phyloP scores from a whole-genome alignment of 1,284 basidiomycete genomes.

The Rhodotorula sp. region DNA sequence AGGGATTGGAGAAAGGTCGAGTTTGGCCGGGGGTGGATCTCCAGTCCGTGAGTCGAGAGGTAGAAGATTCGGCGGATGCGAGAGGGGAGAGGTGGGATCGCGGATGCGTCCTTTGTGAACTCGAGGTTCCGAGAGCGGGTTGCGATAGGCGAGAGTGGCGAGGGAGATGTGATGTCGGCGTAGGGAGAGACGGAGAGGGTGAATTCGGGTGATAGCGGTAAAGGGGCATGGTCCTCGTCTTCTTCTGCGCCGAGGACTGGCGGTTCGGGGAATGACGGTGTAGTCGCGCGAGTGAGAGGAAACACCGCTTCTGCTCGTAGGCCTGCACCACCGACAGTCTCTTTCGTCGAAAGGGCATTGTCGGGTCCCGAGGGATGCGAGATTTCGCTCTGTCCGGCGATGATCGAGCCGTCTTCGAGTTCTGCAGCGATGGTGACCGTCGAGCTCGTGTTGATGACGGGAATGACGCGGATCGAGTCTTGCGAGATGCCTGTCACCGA shows the following conservation, averaged over 20 bases:
- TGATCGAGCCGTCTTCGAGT: conserved; percentile 70
- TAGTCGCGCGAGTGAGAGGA: conserved; percentile 28
- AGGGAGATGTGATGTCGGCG: not conserved
- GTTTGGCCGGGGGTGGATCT: conserved; percentile 40
- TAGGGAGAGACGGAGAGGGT: not conserved
- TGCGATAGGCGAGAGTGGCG: not conserved
- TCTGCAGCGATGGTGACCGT: conserved; percentile 97
- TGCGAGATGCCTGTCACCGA: conserved; percentile 69
- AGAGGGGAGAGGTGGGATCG: conserved; percentile 49
- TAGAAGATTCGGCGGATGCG: conserved; percentile 69
- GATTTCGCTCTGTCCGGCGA: conserved; percentile 96
- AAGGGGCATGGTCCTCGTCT: conserved; percentile 17
- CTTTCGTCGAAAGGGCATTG: conserved; percentile 31
- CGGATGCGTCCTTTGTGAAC: conserved; percentile 59
- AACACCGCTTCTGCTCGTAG: conserved; percentile 3
- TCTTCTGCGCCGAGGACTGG: conserved; percentile 37
- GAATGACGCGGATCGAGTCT: conserved; percentile 53
- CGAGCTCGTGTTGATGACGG: conserved; percentile 90
- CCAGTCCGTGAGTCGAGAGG: conserved; percentile 85
- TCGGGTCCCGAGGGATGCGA: conserved; percentile 67
- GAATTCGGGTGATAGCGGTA: conserved; percentile 30
- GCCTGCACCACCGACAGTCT: not conserved
- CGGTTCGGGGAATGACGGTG: conserved; percentile 35
- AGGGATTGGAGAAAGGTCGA: conserved; percentile 63
- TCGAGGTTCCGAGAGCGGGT: conserved; percentile 59